Conservation (phyloP, 345 rosid genomes). For the Erysimum cheiranthoides region DNA sequence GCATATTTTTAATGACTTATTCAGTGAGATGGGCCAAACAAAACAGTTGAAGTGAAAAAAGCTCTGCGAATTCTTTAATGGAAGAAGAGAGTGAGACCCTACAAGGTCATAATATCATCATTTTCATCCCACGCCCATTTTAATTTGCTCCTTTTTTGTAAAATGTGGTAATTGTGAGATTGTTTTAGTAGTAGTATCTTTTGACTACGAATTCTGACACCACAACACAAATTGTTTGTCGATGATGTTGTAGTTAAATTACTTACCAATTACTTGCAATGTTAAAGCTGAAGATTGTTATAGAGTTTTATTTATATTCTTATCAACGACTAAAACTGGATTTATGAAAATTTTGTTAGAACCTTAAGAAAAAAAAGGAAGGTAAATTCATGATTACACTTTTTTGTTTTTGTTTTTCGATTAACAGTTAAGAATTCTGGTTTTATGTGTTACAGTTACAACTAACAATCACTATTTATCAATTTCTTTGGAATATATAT, state of each 20-base stretch:
- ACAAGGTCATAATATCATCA: conserved; percentile 9
- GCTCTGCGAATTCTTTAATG: conserved; percentile 22
- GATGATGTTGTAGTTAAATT: conserved; percentile 6
- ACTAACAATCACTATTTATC: conserved; percentile 21
- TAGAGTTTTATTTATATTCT: no score
- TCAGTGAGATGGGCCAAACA: conserved; percentile 27
- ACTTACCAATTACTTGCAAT: not conserved
- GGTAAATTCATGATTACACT: conserved; percentile 4
- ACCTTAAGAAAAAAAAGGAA: not conserved
- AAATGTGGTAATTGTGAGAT: not conserved
- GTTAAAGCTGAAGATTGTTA: not conserved
- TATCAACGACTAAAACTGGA: not conserved
- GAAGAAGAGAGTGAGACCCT: conserved; percentile 25
- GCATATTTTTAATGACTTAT: not conserved
- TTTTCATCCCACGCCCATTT: conserved; percentile 26
- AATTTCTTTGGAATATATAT: not conserved
- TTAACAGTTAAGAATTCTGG: conserved; percentile 5
- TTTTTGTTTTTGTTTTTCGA: not conserved
- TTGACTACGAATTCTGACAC: not conserved
- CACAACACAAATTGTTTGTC: not conserved
- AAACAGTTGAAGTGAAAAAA: conserved; percentile 8
- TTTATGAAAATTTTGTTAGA: not conserved
- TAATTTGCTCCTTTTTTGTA: conserved; percentile 12
- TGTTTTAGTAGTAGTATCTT: not conserved
- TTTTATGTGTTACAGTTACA: conserved; percentile 38